These are phyloP conservation scores for Rhizoclosmatium sp. DNA, from an alignment of 192 early-diverging fungal genomes.

Conservation along the genomic window DNA sequence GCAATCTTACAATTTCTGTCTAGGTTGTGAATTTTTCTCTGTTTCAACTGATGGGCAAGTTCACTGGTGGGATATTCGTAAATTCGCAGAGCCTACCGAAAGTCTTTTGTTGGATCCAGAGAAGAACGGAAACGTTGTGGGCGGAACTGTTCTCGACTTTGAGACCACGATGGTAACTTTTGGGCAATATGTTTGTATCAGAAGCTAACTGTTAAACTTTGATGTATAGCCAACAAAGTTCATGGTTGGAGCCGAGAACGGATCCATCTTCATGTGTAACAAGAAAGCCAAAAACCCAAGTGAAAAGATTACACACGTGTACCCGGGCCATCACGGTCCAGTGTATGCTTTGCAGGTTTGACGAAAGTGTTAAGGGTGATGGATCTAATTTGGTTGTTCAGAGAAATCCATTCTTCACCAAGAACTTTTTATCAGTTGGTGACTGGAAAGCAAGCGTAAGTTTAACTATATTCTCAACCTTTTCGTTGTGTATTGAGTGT, in stretches of 20 bases:
- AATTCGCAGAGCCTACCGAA: constrained; percentile 67
- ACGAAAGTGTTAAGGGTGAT: background rate
- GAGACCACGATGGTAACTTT: constrained; percentile 67
- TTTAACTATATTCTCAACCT: constrained; percentile 9
- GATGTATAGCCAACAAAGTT: constrained; percentile 66
- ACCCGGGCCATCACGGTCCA: constrained; percentile 66
- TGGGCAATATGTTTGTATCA: background rate
- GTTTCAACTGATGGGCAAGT: constrained; percentile 69
- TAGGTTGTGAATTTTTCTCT: constrained; percentile 67
- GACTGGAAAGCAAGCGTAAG: constrained; percentile 66
- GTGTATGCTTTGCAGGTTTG: constrained; percentile 62
- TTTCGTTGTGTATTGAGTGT: background rate
- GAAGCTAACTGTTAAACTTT: background rate
- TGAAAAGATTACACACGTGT: constrained; percentile 68
- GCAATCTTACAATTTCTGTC: background rate
- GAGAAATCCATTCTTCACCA: constrained; percentile 70
- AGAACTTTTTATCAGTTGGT: constrained; percentile 69
- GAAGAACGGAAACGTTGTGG: constrained; percentile 68
- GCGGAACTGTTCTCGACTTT: constrained; percentile 68
- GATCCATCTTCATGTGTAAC: constrained; percentile 70
- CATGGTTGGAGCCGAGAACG: constrained; percentile 70
- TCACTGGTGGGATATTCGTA: constrained; percentile 72
- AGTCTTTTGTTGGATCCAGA: constrained; percentile 64
- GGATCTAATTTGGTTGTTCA: constrained; percentile 5
- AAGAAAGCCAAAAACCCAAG: constrained; percentile 68